Base-by-base conservation (phyloP, 2,329 filamentous ascomycete species). In the Fusarium sp. region DNA sequence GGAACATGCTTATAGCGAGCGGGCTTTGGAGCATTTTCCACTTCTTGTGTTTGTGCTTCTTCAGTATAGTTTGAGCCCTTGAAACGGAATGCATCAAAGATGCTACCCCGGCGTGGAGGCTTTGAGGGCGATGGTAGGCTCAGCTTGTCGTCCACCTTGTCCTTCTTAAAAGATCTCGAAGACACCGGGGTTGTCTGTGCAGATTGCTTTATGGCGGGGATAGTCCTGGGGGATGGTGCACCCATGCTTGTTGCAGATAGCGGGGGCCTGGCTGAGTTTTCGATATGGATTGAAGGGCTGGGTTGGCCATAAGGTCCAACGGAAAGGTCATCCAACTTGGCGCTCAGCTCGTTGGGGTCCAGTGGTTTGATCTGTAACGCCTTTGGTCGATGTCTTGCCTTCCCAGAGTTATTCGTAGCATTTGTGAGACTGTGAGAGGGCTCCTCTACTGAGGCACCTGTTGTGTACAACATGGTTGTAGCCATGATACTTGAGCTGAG, bases 281-380 rank as follows among this genome's bases (percentile, higher is more conserved):
- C 78, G 16, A 30, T 16, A 14, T 76, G 74, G 10, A 79, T 77
- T 63, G 55, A 51, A 18, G 58, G 61, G 5, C 63, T 45, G n/a
- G 48, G 55, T 30, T 55, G 53, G 41, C 53, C 49, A n/a, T 84
- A 85, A 65, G 86, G 85, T 63, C 88, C 82, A 7, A 80, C 81
- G 16, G 87, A 78, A 20, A 89, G 84, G 13, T 82, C 68, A 50
- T 81, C 80, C 25, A 90, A 80, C 20, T 87, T 84, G 32, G 84
- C 82, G 13, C 83, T 82, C 28, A 90, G 77, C 58, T 90, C 87
- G 28, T 85, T 82, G 1, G 88, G 81, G 63, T 90, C 87, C 47
- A 89, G 77, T 3, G 80, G 77, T 32, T 76, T 70, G 13, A 79
- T 74, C 1, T 72, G 71, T 25, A 74, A 69, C 14, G 72, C 62